Conservation (phyloP, 2,329 filamentous ascomycete species). For the Nemania abortiva region DNA sequence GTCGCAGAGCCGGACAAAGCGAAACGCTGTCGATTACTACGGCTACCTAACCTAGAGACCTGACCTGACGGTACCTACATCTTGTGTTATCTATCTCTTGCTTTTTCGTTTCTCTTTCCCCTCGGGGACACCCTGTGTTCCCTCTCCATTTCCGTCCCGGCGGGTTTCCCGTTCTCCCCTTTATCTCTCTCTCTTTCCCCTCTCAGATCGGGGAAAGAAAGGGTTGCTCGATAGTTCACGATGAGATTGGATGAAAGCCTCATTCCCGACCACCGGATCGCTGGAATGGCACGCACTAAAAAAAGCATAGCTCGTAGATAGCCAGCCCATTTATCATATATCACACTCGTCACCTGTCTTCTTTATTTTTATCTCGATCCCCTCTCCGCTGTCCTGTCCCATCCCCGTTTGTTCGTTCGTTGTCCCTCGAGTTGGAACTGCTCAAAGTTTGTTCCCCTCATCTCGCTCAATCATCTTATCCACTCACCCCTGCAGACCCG, state of each 20-base stretch:
- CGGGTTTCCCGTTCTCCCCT: slow-evolving; percentile 25
- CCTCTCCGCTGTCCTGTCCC: slow-evolving; percentile 8
- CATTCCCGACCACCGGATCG: slow-evolving; percentile 23
- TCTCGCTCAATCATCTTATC: slow-evolving; percentile 32
- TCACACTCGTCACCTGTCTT: neutral
- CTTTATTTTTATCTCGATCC: neutral
- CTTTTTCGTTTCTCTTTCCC: slow-evolving; percentile 29
- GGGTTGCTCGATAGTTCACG: slow-evolving; percentile 8
- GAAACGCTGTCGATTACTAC: slow-evolving; percentile 38
- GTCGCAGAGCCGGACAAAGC: slow-evolving; percentile 38
- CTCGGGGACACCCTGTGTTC: slow-evolving; percentile 22
- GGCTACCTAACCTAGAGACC: slow-evolving; percentile 26
- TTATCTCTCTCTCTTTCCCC: neutral
- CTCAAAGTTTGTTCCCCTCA: slow-evolving; percentile 41
- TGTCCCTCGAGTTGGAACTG: slow-evolving; percentile 16
- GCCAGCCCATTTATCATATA: neutral
- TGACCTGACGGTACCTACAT: slow-evolving; percentile 7
- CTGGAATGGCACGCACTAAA: slow-evolving; percentile 21
- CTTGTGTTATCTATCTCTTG: slow-evolving; percentile 21
- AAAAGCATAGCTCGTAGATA: neutral
- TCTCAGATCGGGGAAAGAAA: neutral
- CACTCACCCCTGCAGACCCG: slow-evolving; percentile 40
- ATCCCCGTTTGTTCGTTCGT: neutral
- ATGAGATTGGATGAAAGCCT: slow-evolving; percentile 15
- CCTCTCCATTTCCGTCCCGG: slow-evolving; percentile 20